Evolutionary conservation across 2,329 filamentous ascomycete species (phyloP), one percentile per base, ranked within the genome.

Genomic region (Paecilomyces dactylethromorphus): DNA sequence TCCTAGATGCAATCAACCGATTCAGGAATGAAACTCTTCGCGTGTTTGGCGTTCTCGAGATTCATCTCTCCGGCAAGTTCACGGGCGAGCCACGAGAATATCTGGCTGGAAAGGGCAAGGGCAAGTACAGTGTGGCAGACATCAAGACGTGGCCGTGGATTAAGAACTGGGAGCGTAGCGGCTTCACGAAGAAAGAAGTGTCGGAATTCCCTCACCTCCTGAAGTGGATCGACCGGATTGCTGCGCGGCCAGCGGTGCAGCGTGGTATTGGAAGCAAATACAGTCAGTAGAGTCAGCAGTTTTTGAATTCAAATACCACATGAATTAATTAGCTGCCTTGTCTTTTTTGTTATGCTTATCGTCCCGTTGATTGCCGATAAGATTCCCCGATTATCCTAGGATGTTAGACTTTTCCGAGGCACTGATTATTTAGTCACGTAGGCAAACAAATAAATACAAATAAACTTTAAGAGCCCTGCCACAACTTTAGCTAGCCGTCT

Each of bases 41-140:
- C 4, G 77, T 83, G 11, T 83, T 74, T 63, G 80, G 79, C 55
- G 82, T 84, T n/a, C 74, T 83, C n/a, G 81, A 83, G n/a, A 80
- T 83, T 58, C 80, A 77, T 10, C 71, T 83, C 1, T 78, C 74
- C 0, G 82, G 82, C 13, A 82, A 81, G 63, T 82, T 79, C 65
- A 78, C 75, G 1, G 79, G 77, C 13, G 69, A 78, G 59, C 74
- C 76, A 12, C 69, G 78, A 12, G 80, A 84, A 7, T 84, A 82
- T 60, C 71, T 84, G 1, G 81, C 80, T 21, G 82, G 81, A 0
- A 77, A 77, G 10, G 80, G 79, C 1, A 78, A 79, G 62, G 82
- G 82, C n/a, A 82, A 80, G 65, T 84, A 83, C 67, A 76, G 73
- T 18, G 72, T 82, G 22, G 80, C 81, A 10, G 81, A 83, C 63